Evolutionary conservation across 768 basidiomycete species (phyloP).

Genomic region (Mycena floridula): DNA sequence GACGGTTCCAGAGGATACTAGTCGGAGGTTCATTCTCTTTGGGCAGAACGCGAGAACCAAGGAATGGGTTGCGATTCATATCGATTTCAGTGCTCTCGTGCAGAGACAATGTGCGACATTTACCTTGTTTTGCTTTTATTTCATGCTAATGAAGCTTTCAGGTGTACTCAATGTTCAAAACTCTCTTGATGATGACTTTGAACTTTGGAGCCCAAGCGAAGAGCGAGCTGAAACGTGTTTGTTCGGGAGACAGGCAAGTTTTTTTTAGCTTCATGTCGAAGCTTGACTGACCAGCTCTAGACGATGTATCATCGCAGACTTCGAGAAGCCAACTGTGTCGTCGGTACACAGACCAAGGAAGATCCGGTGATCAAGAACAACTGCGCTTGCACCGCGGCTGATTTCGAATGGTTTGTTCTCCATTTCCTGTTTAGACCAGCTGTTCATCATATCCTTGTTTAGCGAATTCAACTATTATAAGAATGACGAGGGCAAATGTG

Average conservation of each 20-base stretch:
- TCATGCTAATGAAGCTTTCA: constrained; percentile 22
- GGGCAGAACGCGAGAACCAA: constrained; percentile 50
- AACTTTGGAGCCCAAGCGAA: constrained; percentile 94
- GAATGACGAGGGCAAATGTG: constrained; percentile 65
- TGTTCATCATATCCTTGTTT: constrained; percentile 2
- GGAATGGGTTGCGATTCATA: constrained; percentile 61
- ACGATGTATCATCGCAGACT: constrained; percentile 88
- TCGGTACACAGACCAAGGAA: constrained; percentile 62
- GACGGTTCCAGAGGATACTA: constrained; percentile 87
- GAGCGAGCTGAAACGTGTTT: constrained; percentile 83
- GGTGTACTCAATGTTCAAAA: constrained; percentile 66
- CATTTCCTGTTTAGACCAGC: not conserved
- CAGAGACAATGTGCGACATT: constrained; percentile 59
- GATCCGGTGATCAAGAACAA: constrained; percentile 55
- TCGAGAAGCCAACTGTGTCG: constrained; percentile 74
- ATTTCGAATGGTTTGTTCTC: constrained; percentile 87
- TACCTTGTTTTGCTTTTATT: not conserved
- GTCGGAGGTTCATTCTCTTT: constrained; percentile 83
- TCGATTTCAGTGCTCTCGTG: constrained; percentile 85
- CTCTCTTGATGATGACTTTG: constrained; percentile 87
- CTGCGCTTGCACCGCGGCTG: constrained; percentile 65
- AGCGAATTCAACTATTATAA: constrained; percentile 93
- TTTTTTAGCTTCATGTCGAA: not conserved
- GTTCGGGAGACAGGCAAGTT: constrained; percentile 82
- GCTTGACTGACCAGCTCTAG: no score